A percentile compares a stretch with the other conserved stretches of the same genome.
Evolutionary conservation across 208 protist genomes (phyloP).

Genomic region (Porcisia deanei): DNA sequence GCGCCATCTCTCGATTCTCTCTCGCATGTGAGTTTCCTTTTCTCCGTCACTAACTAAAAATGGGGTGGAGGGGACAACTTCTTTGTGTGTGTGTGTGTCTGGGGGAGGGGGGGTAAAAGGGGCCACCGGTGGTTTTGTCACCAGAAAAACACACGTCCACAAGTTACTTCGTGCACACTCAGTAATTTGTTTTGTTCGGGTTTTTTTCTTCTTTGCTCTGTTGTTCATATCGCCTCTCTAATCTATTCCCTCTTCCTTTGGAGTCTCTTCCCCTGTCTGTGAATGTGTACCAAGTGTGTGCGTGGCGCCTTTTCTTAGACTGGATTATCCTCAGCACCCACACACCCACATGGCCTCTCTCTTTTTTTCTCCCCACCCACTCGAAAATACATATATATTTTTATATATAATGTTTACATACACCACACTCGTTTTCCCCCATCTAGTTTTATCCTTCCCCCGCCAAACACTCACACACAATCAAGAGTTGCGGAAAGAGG

Average conservation of each 20-base stretch:
- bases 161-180: not conserved
- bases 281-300: not conserved
- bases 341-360: not conserved
- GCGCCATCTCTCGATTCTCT: not conserved
- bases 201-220: constrained; percentile 17
- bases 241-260: not conserved
- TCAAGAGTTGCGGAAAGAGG: not conserved
- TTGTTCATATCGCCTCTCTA: not conserved
- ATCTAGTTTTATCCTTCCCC: not conserved
- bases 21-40: not conserved
- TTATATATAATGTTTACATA: not conserved
- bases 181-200: not conserved
- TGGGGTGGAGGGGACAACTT: not conserved
- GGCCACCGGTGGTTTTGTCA: too few relatives aligned
- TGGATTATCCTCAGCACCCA: not conserved
- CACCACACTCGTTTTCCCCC: not conserved
- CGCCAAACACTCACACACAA: not conserved
- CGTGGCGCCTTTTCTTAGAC: not conserved
- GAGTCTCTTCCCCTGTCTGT: constrained; percentile 12
- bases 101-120: not conserved
- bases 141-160: not conserved
- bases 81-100: not conserved
- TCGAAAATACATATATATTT: not conserved
- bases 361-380: not conserved
- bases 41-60: not conserved